phyloP scores from a whole-genome alignment of 345 rosid genomes.

The Populus euphratica region DNA sequence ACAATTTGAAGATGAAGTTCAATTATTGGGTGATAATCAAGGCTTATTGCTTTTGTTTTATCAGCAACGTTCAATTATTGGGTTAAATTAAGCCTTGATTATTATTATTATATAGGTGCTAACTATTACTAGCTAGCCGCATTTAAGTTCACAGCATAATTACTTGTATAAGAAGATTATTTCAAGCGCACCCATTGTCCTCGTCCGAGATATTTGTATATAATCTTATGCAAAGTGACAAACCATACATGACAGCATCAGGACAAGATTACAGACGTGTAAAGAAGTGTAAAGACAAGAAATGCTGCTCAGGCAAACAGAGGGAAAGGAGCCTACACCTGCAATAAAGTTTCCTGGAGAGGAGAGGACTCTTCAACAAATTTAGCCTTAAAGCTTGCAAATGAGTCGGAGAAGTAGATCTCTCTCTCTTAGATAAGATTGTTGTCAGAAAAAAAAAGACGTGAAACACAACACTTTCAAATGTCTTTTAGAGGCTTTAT shows the following conservation, averaged over 20 bases:
- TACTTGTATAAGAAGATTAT: no score
- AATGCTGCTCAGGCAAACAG: background rate
- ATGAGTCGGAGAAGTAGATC: constrained; percentile 19
- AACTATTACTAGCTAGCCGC: no score
- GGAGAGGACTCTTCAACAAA: constrained; percentile 22
- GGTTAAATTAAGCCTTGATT: no score
- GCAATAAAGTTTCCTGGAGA: constrained; percentile 10
- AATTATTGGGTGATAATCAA: no score
- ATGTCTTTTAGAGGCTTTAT: constrained; percentile 9
- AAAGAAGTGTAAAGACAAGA: constrained; percentile 4
- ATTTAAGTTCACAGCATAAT: no score
- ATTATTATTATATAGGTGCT: no score
- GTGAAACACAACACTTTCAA: constrained; percentile 15
- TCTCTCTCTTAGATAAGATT: background rate
- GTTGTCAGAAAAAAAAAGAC: background rate
- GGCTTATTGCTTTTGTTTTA: no score
- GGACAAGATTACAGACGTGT: constrained; percentile 4
- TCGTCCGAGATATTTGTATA: background rate
- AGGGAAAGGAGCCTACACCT: constrained; percentile 1
- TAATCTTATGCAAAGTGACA: background rate
- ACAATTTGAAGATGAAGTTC: no score
- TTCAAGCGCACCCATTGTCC: no score
- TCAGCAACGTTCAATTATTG: no score
- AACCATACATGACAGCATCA: constrained; percentile 3
- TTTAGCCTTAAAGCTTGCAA: constrained; percentile 35